Base-by-base conservation (phyloP, 306 rosid genomes). In the Parietaria judaica region DNA sequence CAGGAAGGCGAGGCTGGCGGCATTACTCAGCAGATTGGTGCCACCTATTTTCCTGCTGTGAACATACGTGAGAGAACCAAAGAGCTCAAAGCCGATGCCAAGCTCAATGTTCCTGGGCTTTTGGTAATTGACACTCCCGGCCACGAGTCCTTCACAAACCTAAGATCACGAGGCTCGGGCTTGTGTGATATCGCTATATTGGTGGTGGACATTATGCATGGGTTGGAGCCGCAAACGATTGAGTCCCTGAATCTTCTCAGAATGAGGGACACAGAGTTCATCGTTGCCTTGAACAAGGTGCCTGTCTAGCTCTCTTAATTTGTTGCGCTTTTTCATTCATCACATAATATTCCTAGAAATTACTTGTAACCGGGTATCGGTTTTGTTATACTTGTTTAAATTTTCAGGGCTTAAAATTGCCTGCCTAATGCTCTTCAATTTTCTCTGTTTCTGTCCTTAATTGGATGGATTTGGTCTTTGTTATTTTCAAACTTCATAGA, bases 1-100 rank as follows among this genome's bases (percentile, higher is more conserved):
- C 99, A 88, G 76, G 99, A 88, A 73, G 99, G 99, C 53, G 97
- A 92, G 80, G 97, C 99, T 14, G 97, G 97, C 50, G 99, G 99
- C 55, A 92, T 92, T 72, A 88, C 99, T 15, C 96, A 92, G 70
- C 99, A 92, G 78, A 92, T 92, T 76, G 99, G 99, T 17, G 99
- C 96, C 9, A 92, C 99, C 14, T 88, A 86, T 79, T 88, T 92
- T 72, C 96, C 96, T 65, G 95, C 97, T 5, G 88, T 77, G 68
- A 92, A 88, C 70, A 92, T 92, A 37, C 94, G 97, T 41, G 97
- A 92, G 23, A 84, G 99, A 75, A 92, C 99, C 2, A 92, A 78
- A 72, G 97, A 92, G 61, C 71, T 92, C 69, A 92, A 92, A 81
- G 95, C 97, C 65, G 95, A 92, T 82, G 99, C 99, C 3, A 92